phyloP scores from a whole-genome alignment of 164 flowering plant genomes.

The Macadamia tetraphylla region DNA sequence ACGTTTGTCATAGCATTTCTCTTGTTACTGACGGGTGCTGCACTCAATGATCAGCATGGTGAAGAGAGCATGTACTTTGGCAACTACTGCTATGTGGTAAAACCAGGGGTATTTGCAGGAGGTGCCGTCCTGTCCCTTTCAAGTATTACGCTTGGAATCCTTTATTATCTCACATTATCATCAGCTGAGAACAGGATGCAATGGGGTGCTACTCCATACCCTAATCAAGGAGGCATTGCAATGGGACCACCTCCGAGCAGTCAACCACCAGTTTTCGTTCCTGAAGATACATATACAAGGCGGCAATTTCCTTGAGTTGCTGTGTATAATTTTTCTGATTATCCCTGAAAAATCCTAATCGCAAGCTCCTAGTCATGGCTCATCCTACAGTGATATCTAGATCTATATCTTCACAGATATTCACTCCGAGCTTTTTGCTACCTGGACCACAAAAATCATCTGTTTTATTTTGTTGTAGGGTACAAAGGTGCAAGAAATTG shows the following conservation, averaged over 20 bases:
- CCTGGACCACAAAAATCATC: not conserved
- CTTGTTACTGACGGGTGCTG: slow-evolving; percentile 80
- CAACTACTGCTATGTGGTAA: slow-evolving; percentile 78
- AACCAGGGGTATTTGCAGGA: slow-evolving; percentile 86
- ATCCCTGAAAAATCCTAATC: not conserved
- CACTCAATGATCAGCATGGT: slow-evolving; percentile 71
- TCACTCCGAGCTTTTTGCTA: not conserved
- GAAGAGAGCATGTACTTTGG: slow-evolving; percentile 54
- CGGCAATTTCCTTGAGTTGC: slow-evolving; percentile 43
- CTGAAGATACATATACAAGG: slow-evolving; percentile 77
- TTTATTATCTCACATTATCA: slow-evolving; percentile 48
- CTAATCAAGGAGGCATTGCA: slow-evolving; percentile 53
- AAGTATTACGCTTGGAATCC: slow-evolving; percentile 57
- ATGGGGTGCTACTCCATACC: slow-evolving; percentile 21
- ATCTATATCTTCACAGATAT: not conserved
- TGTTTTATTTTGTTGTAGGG: no score
- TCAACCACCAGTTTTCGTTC: slow-evolving; percentile 72
- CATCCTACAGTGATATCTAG: not conserved
- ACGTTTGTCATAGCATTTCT: slow-evolving; percentile 82
- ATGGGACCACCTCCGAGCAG: slow-evolving; percentile 54
- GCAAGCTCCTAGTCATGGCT: not conserved
- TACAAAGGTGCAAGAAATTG: no score
- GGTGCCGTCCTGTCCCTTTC: slow-evolving; percentile 72
- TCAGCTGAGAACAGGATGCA: slow-evolving; percentile 27
- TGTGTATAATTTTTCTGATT: no score